These are phyloP conservation scores for Thelonectria rubi DNA, from an alignment of 2,329 filamentous ascomycete species.

Conservation along the genomic window DNA sequence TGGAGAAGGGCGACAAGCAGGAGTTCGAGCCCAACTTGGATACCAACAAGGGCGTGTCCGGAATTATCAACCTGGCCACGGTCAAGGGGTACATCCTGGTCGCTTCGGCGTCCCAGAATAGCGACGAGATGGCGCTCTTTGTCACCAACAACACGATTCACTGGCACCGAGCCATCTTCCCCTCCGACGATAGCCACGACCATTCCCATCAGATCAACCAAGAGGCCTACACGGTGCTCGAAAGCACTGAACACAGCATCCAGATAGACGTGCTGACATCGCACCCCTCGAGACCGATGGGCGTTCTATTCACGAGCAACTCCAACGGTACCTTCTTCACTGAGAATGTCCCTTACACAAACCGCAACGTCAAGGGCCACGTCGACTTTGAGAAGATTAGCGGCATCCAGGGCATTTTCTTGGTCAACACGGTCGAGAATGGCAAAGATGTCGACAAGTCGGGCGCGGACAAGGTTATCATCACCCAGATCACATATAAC, in stretches of 20 bases:
- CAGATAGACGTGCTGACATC: conserved; percentile 91
- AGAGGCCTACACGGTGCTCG: conserved; percentile 90
- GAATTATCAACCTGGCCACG: conserved; percentile 81
- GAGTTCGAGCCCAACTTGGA: conserved; percentile 82
- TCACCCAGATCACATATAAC: conserved; percentile 90
- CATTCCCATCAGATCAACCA: conserved; percentile 77
- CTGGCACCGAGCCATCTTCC: conserved; percentile 95
- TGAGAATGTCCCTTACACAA: conserved; percentile 90
- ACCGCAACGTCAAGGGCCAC: conserved; percentile 76
- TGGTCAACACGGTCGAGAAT: conserved; percentile 91
- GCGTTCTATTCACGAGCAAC: conserved; percentile 92
- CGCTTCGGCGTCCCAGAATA: conserved; percentile 80
- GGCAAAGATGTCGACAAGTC: conserved; percentile 74
- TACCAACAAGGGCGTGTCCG: conserved; percentile 75
- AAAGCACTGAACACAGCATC: conserved; percentile 97
- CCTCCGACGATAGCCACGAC: conserved; percentile 76
- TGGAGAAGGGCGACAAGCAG: conserved; percentile 57
- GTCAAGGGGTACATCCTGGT: conserved; percentile 90
- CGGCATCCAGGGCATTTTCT: conserved; percentile 88
- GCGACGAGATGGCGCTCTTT: conserved; percentile 91
- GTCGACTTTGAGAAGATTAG: conserved; percentile 97
- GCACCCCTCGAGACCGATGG: conserved; percentile 74
- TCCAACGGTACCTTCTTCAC: conserved; percentile 98
- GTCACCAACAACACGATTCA: conserved; percentile 83
- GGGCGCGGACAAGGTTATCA: conserved; percentile 70